Evolutionary conservation across 140 eudicot species (phyloP), one percentile per base, ranked within the genome.

Genomic region (Senecio squalidus): DNA sequence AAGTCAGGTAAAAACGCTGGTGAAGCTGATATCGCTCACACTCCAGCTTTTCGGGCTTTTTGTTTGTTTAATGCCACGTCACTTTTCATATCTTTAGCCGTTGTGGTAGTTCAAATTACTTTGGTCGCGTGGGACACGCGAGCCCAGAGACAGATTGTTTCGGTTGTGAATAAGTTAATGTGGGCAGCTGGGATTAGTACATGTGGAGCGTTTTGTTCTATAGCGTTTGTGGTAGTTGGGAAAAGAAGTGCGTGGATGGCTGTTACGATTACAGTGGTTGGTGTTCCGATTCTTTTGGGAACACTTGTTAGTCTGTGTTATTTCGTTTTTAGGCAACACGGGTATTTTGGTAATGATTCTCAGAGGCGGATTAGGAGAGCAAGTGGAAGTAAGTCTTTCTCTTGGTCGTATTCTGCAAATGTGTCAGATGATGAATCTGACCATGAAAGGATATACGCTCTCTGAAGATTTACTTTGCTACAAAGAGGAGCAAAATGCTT

Each of bases 101-200:
- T 91, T 50, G 98, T 91, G 43, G 98, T 91, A 36, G 91, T 91
- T 48, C 96, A 86, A 48, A 91, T 91, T 14, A 91, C 98, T 7
- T 46, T 91, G 44, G 83, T 91, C 55, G 94, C 98, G 0, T 91
- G 98, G 98, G 98, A 91, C 63, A 91, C 98, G 4, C 64, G 78
- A 11, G 94, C 98, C 36, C 98, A 91, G 68, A 79, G 72, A 55
- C 85, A 54, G 59, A 82, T 91, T 3, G 98, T 91, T 43, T 83
- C 94, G 2, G 75, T 91, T 18, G 84, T 87, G 29, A 91, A 86
- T 69, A 91, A 91, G 86, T 71, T 86, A 25, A 91, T 86, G 98
- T 91, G 98, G 98, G 81, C 92, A 2, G 96, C 96, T 2, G 84
- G 89, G 48, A 49, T 86, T 14, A 86, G 92, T 70, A 86, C 98